Conservation (phyloP, 2,329 filamentous ascomycete species). For the Cyphellophora europaea region DNA sequence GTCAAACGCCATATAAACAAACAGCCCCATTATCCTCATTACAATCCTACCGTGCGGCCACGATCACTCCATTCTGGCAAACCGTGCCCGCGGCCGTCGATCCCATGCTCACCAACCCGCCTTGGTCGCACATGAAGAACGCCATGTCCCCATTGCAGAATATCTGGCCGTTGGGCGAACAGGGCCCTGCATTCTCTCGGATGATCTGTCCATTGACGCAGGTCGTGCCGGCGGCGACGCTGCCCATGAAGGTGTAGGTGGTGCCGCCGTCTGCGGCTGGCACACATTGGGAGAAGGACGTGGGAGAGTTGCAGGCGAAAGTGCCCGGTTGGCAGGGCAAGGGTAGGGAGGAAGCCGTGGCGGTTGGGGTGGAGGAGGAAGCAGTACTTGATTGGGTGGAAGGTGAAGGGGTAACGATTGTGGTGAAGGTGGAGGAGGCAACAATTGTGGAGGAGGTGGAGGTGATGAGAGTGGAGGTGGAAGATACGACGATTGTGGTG, state of each 20-base stretch:
- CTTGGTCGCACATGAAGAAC: conserved; percentile 16
- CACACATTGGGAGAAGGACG: conserved; percentile 27
- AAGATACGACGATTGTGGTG: conserved; percentile 2
- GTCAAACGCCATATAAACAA: too few species aligned
- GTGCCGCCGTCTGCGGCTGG: conserved; percentile 12
- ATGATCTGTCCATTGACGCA: conserved; percentile 14
- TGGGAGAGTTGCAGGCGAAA: conserved; percentile 25
- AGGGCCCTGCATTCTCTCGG: conserved; percentile 11
- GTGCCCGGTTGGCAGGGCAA: conserved; percentile 21
- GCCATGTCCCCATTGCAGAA: conserved; percentile 10
- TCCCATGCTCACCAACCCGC: conserved; percentile 26
- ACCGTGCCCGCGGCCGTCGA: conserved; percentile 27
- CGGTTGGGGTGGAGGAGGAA: conserved; percentile 5
- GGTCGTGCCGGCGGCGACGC: conserved; percentile 14
- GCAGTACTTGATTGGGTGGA: conserved; percentile 1
- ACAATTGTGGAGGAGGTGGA: not conserved
- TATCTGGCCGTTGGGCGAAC: conserved; percentile 10
- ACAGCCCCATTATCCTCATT: too few species aligned
- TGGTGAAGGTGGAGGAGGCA: too few species aligned
- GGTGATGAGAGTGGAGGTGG: conserved; percentile 4
- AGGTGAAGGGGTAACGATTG: conserved; percentile 1
- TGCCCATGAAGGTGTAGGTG: conserved; percentile 15
- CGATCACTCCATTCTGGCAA: conserved; percentile 20
- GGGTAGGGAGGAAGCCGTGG: conserved; percentile 1
- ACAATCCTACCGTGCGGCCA: too few species aligned